Percentiles rank a stretch among this genome's conserved stretches.
Evolutionary conservation across 805 yeast species (phyloP).

Genomic region (Kazachstania taianensis): DNA sequence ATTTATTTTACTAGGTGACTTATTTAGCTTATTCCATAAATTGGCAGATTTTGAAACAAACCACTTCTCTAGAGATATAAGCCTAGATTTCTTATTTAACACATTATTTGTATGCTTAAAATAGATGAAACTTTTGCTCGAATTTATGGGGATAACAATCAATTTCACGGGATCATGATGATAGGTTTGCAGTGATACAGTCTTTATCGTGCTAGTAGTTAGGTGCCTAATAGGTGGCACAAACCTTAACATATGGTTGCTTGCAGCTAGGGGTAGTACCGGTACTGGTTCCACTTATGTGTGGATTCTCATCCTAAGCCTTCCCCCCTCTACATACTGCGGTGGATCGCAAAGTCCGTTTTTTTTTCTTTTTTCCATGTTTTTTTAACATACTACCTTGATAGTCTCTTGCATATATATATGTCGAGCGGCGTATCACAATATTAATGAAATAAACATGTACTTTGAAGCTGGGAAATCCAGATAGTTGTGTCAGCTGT

Average conservation of each 20-base stretch:
- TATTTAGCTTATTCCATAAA: constrained; percentile 53
- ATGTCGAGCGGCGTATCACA: too few relatives aligned
- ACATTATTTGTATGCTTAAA: constrained; percentile 45
- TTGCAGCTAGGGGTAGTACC: neutral
- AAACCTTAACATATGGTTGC: neutral
- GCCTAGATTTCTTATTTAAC: constrained; percentile 29
- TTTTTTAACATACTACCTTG: too few relatives aligned
- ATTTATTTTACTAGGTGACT: constrained; percentile 48
- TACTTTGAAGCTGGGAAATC: too few relatives aligned
- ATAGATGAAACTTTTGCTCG: constrained; percentile 49
- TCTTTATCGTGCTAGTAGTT: neutral
- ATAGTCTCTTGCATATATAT: too few relatives aligned
- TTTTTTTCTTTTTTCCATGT: too few relatives aligned
- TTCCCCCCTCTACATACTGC: too few relatives aligned
- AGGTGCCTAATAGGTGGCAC: neutral
- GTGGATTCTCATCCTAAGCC: too few relatives aligned
- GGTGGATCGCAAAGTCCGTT: too few relatives aligned
- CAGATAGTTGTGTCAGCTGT: too few relatives aligned
- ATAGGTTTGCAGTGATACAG: constrained; percentile 5
- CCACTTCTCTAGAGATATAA: constrained; percentile 35
- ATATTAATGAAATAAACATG: too few relatives aligned
- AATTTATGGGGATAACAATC: constrained; percentile 63
- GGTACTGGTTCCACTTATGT: too few relatives aligned
- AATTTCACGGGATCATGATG: constrained; percentile 44
- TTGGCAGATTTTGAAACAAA: constrained; percentile 40